Evolutionary conservation across 768 basidiomycete species (phyloP).

Genomic region (Termitomyces heimii): DNA sequence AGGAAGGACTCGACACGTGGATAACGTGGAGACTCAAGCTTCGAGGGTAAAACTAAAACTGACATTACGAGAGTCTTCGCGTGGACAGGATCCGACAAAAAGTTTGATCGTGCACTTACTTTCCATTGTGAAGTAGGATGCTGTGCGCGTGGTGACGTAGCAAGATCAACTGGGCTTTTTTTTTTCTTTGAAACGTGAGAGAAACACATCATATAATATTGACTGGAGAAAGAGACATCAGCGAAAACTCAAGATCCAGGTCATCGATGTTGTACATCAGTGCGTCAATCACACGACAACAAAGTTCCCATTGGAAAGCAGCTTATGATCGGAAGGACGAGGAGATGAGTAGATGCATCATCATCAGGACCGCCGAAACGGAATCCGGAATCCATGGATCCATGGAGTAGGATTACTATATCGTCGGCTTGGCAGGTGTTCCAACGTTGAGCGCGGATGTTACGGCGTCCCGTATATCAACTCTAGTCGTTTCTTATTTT

Average conservation of each 20-base stretch:
- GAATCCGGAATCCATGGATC: slow-evolving; percentile 4
- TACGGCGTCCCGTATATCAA: slow-evolving; percentile 13
- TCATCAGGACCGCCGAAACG: background rate
- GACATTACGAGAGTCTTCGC: background rate
- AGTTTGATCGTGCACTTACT: no score
- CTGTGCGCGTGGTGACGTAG: background rate
- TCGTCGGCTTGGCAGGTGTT: slow-evolving; percentile 1
- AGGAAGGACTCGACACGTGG: background rate
- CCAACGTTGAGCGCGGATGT: background rate
- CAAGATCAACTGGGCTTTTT: background rate
- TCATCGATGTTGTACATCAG: background rate
- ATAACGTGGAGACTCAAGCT: background rate
- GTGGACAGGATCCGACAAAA: background rate
- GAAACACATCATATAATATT: background rate
- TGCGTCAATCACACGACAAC: slow-evolving; percentile 4
- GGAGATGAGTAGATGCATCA: no score
- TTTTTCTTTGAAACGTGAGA: background rate
- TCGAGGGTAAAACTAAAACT: background rate
- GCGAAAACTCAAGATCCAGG: background rate
- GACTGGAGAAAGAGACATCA: background rate
- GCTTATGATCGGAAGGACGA: background rate
- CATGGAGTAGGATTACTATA: slow-evolving; percentile 3
- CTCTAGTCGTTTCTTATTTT: background rate
- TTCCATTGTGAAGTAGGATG: no score
- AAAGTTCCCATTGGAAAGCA: background rate